Conservation (phyloP, 1,284 basidiomycete genomes). For the Marasmius tenuissimus region DNA sequence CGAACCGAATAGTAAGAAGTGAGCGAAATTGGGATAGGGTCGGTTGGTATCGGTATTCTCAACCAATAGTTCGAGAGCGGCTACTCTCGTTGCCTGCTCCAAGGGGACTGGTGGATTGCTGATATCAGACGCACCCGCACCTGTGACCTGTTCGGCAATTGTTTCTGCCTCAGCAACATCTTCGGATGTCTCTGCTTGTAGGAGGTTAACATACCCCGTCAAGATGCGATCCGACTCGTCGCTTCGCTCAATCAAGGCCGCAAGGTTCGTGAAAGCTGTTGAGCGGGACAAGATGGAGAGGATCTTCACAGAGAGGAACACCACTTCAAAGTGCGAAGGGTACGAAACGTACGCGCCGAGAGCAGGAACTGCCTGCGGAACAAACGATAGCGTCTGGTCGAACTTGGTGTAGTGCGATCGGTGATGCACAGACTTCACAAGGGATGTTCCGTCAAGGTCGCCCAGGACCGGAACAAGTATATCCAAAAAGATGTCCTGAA, state of each 20-base stretch:
- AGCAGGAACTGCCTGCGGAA: slow-evolving; percentile 75
- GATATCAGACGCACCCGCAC: slow-evolving; percentile 65
- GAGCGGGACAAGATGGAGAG: slow-evolving; percentile 67
- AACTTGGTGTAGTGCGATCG: slow-evolving; percentile 74
- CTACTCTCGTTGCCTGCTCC: slow-evolving; percentile 72
- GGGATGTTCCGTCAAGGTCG: slow-evolving; percentile 57
- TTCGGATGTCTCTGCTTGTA: slow-evolving; percentile 65
- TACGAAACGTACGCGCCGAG: slow-evolving; percentile 83
- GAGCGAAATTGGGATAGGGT: slow-evolving; percentile 83
- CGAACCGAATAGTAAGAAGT: slow-evolving; percentile 84
- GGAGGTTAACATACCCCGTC: slow-evolving; percentile 72
- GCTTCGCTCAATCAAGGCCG: slow-evolving; percentile 81
- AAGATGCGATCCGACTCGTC: slow-evolving; percentile 86
- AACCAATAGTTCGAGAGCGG: slow-evolving; percentile 86
- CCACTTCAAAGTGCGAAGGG: slow-evolving; percentile 70
- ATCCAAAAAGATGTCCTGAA: slow-evolving; percentile 90
- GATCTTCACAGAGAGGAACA: slow-evolving; percentile 81
- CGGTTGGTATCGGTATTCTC: slow-evolving; percentile 69
- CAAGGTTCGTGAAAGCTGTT: slow-evolving; percentile 64
- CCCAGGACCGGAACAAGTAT: slow-evolving; percentile 82
- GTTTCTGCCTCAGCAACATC: slow-evolving; percentile 60
- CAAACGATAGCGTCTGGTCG: slow-evolving; percentile 82
- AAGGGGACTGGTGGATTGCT: slow-evolving; percentile 46
- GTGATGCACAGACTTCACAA: slow-evolving; percentile 54
- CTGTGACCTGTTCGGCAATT: slow-evolving; percentile 58